A percentile compares a stretch with the other conserved stretches of the same genome.
Conservation (phyloP, 441 rosid genomes). For the Pelargonium myrrhifolium region DNA sequence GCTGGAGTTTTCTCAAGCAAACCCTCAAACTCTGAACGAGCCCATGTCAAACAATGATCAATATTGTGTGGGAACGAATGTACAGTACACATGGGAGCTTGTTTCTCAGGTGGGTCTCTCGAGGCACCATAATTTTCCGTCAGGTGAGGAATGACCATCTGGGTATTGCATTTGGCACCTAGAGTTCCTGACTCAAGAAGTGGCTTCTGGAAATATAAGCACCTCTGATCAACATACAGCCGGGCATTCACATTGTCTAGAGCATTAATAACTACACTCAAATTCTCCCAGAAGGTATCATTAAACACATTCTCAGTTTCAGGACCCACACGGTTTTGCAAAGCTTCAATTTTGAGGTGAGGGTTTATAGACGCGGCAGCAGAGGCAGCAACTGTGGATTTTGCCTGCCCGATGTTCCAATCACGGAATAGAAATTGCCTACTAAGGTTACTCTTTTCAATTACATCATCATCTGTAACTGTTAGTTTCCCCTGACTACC, state of each 20-base stretch:
- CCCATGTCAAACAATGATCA: conserved; percentile 94
- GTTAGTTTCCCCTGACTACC: conserved; percentile 66
- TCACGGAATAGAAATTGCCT: conserved; percentile 90
- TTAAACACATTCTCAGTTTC: conserved; percentile 83
- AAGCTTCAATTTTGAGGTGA: conserved; percentile 53
- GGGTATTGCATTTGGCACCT: conserved; percentile 86
- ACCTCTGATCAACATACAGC: conserved; percentile 78
- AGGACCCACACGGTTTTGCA: conserved; percentile 78
- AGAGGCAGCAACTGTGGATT: conserved; percentile 86
- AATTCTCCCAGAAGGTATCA: conserved; percentile 80
- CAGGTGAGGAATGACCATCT: conserved; percentile 83
- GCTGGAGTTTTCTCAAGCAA: conserved; percentile 83
- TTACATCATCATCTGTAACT: conserved; percentile 84
- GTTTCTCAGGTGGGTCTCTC: conserved; percentile 91
- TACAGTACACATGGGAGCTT: conserved; percentile 94
- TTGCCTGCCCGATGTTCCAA: conserved; percentile 95
- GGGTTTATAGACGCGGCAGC: conserved; percentile 70
- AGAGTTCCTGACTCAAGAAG: conserved; percentile 91
- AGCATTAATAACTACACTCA: conserved; percentile 62
- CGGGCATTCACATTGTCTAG: conserved; percentile 87
- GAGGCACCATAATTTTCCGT: conserved; percentile 95
- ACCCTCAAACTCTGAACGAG: conserved; percentile 93
- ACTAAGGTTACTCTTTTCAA: conserved; percentile 90
- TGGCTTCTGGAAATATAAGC: conserved; percentile 92
- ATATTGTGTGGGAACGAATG: conserved; percentile 95